Base-by-base conservation (phyloP, 306 rosid genomes). In the Astragalus glycyphyllos region DNA sequence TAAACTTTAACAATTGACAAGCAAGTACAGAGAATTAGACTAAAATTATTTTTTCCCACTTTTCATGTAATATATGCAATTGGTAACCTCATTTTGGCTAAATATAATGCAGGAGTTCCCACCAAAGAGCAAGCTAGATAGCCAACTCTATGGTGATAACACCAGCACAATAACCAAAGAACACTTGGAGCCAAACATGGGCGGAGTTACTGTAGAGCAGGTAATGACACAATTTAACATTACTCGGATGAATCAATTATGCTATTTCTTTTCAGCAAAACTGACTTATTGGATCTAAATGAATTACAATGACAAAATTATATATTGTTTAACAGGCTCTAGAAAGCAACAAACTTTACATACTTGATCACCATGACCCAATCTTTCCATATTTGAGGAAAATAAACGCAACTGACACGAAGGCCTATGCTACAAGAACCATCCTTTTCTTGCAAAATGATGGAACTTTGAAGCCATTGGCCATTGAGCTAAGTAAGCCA, bases 381-480 rank as follows among this genome's bases (percentile, higher is more conserved):
- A 4, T 89, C 7, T 57, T 81, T 68, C 89, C 86, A 48, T 86
- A 86, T 78, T 61, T 89, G 85, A 86, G 84, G 79, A 16, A 64
- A 77, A 81, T 89, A 23, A 86, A 89, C 26, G 38, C 47, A 8
- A 68, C 82, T 3, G 61, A 59, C 8, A 74, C 84, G 17, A 88
- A 83, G 82, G 84, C 79, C 2, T 88, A 86, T 63, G 90, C 87
- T 8, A 81, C 80, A 5, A 83, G 97, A 51, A 88, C 97, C 10
- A 15, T 90, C 5, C 74, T 88, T 64, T 83, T 83, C 79, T 83
- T 88, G 65, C 79, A 88, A 80, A 57, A 78, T 35, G 83, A 88
- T 79, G 90, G 95, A 58, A 90, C 92, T 37, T 70, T 90, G 72
- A 88, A 84, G 75, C 97, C 97, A 38, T n/a, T 90, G 68, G 97